Evolutionary conservation across 1,284 basidiomycete species (phyloP).

Genomic region (Sporisorium scitamineum): DNA sequence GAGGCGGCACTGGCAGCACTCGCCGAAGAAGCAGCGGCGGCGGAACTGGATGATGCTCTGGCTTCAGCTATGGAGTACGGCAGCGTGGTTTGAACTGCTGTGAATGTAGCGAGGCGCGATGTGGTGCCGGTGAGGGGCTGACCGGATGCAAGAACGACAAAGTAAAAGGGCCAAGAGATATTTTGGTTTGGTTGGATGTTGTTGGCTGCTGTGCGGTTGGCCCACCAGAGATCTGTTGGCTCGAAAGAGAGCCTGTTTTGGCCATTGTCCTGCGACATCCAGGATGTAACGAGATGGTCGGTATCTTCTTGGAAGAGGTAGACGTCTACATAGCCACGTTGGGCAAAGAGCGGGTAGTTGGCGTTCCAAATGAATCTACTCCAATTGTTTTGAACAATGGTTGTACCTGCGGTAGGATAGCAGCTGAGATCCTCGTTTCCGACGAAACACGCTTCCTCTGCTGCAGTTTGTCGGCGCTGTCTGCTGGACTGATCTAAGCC

Average conservation of each 20-base stretch:
- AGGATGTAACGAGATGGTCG: conserved; percentile 51
- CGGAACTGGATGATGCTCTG: conserved; percentile 28
- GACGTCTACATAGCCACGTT: conserved; percentile 58
- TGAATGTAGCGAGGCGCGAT: conserved; percentile 52
- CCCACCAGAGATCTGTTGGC: conserved; percentile 60
- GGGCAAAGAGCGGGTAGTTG: conserved; percentile 59
- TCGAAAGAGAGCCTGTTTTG: conserved; percentile 55
- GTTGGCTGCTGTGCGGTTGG: conserved; percentile 43
- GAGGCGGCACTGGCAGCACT: conserved; percentile 32
- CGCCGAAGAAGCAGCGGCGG: conserved; percentile 35
- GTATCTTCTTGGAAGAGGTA: conserved; percentile 63
- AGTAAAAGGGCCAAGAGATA: conserved; percentile 66
- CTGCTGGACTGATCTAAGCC: not conserved
- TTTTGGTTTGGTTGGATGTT: conserved; percentile 55
- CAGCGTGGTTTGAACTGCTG: conserved; percentile 58
- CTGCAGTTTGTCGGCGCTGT: conserved; percentile 53
- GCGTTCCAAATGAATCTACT: conserved; percentile 63
- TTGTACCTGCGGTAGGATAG: conserved; percentile 54
- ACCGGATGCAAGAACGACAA: conserved; percentile 55
- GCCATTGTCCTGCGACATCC: conserved; percentile 56
- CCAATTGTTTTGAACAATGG: conserved; percentile 52
- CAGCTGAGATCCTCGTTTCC: conserved; percentile 62
- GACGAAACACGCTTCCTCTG: conserved; percentile 54
- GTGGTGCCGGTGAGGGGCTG: conserved; percentile 43
- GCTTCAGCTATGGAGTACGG: conserved; percentile 47